Evolutionary conservation across 108 stramenopile species (phyloP).

Genomic region (Fragilariopsis cylindrus): DNA sequence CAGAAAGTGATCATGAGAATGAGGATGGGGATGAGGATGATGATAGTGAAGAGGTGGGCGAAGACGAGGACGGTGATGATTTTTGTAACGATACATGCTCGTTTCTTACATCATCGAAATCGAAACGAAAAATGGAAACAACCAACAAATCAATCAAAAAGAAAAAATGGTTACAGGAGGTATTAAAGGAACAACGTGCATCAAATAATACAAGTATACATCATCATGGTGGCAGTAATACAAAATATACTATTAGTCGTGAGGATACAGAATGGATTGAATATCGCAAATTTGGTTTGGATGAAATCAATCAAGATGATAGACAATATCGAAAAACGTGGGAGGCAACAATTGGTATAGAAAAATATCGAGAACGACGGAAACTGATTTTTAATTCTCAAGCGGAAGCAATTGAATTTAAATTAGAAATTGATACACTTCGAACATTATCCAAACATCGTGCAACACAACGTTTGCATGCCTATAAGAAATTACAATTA

Average conservation of each 20-base stretch:
- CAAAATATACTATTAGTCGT: background rate
- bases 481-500: conserved; percentile 3
- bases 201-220: background rate
- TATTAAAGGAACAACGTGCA: background rate
- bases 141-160: background rate
- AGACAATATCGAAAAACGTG: conserved; percentile 16
- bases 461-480: conserved; percentile 11
- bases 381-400: conserved; percentile 22
- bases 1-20: conserved; percentile 14
- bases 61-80: background rate
- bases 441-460: conserved; percentile 22
- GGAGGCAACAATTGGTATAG: conserved; percentile 34
- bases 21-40: background rate
- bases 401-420: conserved; percentile 26
- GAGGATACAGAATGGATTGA: conserved; percentile 27
- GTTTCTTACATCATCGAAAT: background rate
- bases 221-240: background rate
- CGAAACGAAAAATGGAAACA: background rate
- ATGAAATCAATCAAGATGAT: conserved; percentile 29
- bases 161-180: conserved; percentile 2
- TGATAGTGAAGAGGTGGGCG: background rate
- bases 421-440: conserved; percentile 15
- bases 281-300: conserved; percentile 32
- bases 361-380: conserved; percentile 20
- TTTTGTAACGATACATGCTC: background rate